Evolutionary conservation across 2,329 filamentous ascomycete genomes (phyloP).

Genomic region (Trichoderma oligosporum): DNA sequence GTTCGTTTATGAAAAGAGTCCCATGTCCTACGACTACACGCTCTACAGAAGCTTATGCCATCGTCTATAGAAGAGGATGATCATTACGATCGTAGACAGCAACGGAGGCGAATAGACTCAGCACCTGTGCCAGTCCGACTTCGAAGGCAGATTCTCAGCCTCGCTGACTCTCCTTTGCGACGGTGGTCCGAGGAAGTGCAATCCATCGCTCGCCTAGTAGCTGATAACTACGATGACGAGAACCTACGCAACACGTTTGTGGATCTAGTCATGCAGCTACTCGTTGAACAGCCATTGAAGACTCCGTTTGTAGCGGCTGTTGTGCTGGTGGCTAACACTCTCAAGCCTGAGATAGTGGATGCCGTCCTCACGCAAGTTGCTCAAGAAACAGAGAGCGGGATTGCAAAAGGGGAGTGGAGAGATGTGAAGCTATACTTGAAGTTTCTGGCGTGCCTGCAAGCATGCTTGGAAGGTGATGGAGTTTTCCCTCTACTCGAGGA

Average conservation of each 20-base stretch:
- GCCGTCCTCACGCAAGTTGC: constrained; percentile 65
- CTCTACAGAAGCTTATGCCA: constrained; percentile 1
- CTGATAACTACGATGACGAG: constrained; percentile 82
- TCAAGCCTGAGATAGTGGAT: constrained; percentile 69
- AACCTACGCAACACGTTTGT: constrained; percentile 71
- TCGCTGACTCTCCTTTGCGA: constrained; percentile 77
- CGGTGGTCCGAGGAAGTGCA: constrained; percentile 75
- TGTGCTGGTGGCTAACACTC: constrained; percentile 71
- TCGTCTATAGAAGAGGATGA: constrained; percentile 61
- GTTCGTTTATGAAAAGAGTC: constrained; percentile 42
- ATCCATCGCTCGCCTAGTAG: constrained; percentile 69
- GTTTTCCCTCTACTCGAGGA: constrained; percentile 82
- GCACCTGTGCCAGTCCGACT: constrained; percentile 65
- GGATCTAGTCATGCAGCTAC: constrained; percentile 69
- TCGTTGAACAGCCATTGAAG: constrained; percentile 91
- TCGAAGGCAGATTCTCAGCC: constrained; percentile 71
- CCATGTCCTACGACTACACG: constrained; percentile 1
- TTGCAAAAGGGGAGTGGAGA: constrained; percentile 76
- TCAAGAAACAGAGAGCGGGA: constrained; percentile 59
- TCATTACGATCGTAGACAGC: constrained; percentile 68
- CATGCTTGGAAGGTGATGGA: constrained; percentile 75
- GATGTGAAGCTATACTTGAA: constrained; percentile 87
- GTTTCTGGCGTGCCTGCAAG: constrained; percentile 82
- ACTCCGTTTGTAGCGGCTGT: constrained; percentile 91
- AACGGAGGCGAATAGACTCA: constrained; percentile 70